Percentiles rank a stretch among this genome's conserved stretches.
These are phyloP conservation scores for Aspergillus kassunensis DNA, from an alignment of 495 filamentous ascomycete species.

Conservation along the genomic window DNA sequence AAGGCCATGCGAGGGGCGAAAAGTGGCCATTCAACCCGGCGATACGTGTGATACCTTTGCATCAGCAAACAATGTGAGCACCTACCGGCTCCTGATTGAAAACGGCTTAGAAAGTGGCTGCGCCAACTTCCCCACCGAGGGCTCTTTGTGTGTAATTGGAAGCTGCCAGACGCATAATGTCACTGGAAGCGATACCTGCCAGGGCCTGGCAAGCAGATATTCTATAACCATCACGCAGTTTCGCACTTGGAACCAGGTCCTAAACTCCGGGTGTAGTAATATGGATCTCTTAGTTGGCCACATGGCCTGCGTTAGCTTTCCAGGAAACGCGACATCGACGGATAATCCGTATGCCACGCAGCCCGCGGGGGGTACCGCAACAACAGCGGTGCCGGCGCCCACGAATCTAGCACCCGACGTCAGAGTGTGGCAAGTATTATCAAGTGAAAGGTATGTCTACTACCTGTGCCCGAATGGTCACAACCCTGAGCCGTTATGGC, in stretches of 20 bases:
- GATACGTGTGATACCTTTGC: background rate
- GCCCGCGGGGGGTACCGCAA: background rate
- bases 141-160: background rate
- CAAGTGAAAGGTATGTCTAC: background rate
- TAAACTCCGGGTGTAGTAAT: background rate
- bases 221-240: background rate
- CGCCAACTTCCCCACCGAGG: background rate
- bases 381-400: background rate
- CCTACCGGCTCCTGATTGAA: background rate
- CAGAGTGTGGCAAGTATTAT: slow-evolving; percentile 1
- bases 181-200: background rate
- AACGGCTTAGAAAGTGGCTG: background rate
- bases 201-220: background rate
- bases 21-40: background rate
- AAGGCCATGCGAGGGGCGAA: background rate
- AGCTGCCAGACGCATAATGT: background rate
- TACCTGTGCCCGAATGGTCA: too few species aligned
- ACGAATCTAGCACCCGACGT: background rate
- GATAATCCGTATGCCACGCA: background rate
- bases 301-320: too few species aligned
- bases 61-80: background rate
- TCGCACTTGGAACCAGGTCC: background rate
- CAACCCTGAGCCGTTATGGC: too few species aligned
- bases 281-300: background rate
- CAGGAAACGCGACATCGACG: too few species aligned